phyloP scores from a whole-genome alignment of 1,139 yeast species.

The Protomyces pachydermus region DNA sequence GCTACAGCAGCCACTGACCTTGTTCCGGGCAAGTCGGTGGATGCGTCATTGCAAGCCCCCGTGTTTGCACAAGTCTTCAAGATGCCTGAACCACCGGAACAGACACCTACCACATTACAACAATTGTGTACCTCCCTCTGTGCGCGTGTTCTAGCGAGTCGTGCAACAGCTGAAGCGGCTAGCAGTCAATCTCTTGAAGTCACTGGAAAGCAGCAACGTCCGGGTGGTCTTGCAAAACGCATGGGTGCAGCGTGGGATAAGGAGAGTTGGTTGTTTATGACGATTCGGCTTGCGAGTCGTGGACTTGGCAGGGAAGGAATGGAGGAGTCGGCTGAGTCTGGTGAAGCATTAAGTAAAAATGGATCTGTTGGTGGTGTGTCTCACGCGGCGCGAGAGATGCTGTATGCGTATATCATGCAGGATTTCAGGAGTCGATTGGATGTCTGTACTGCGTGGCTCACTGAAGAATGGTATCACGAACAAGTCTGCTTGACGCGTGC shows the following conservation, averaged over 20 bases:
- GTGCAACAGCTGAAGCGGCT: neutral
- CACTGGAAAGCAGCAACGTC: neutral
- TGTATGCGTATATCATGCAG: constrained; percentile 67
- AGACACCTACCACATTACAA: neutral
- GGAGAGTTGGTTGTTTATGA: constrained; percentile 65
- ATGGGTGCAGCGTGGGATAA: constrained; percentile 26
- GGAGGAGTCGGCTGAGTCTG: constrained; percentile 30
- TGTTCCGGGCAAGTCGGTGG: too few relatives aligned
- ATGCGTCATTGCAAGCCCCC: neutral
- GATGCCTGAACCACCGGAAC: neutral
- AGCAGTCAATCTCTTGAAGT: neutral
- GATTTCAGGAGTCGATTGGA: constrained; percentile 71
- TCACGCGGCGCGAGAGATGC: constrained; percentile 59
- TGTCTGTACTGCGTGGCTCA: constrained; percentile 84
- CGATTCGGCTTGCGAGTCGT: constrained; percentile 73
- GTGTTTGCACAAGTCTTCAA: neutral
- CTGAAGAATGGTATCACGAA: constrained; percentile 83
- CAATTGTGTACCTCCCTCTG: neutral
- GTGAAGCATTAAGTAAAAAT: neutral
- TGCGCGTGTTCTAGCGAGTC: neutral
- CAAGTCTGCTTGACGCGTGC: constrained; percentile 42
- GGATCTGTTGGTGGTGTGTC: constrained; percentile 40
- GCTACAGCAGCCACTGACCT: neutral
- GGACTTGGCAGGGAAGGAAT: constrained; percentile 37
- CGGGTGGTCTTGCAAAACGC: constrained; percentile 11